Base-by-base conservation (phyloP, 495 filamentous ascomycete genomes). In the Talaromyces stipitatus region DNA sequence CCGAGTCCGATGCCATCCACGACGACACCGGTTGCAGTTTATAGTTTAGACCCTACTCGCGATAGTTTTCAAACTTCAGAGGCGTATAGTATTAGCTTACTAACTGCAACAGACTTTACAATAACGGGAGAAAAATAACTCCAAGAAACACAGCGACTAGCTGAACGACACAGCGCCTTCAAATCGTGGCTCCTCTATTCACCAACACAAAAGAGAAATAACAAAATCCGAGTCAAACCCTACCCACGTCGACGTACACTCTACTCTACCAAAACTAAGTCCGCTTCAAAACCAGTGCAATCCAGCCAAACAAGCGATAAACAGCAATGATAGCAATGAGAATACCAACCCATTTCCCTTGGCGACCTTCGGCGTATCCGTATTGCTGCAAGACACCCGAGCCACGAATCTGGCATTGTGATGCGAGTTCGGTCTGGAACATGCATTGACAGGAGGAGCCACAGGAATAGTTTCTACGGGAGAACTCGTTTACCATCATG, bases 401-500 rank as follows among this genome's bases (percentile, higher is more conserved):
- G 0, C 89, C 89, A 11, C 79, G 71, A 60, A 94, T 87, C 66
- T 76, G 65, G 58, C 89, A 90, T 65, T 87, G 72, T 6, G 71
- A 68, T 10, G 79, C 82, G 46, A 90, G 62, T 43, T 81, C 77
- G 1, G 78, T 84, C 30, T 74, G 63, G 65, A 86, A 92, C 83
- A 87, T 86, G 69, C 89, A 92, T 16, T 80, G 68, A 61, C 85
- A 90, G 0, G 53, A 69, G 1, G 55, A 36, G 1, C 71, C 76
- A 60, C 89, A 92, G 18, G 64, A 65, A 64, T 87, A 94, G 9
- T 60, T 77, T 1, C 88, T 69, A 12, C 82, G 33, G 0, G 66
- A 69, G 64, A 94, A 91, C 69, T 94, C 88, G 64, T 92, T 92
- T 20, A 92, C 81, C 88, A 94, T 90, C 89, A 94, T 91, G 16